Conservation (phyloP, 176 grass and related monocot genomes). For the Phoenix roebelenii region DNA sequence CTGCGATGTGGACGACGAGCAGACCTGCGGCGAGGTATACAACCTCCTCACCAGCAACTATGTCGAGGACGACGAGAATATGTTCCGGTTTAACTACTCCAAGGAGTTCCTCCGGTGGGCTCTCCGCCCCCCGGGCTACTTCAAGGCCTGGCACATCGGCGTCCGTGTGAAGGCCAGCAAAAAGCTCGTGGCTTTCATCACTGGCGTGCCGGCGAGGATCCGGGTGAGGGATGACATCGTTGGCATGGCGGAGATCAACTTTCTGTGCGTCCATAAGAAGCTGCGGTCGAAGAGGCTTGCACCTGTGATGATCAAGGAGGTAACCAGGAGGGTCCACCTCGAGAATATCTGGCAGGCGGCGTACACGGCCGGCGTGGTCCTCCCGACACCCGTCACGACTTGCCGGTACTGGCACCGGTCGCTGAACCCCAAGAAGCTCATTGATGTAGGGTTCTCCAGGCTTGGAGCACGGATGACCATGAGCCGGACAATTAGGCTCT, state of each 20-base stretch:
- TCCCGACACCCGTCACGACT: constrained; percentile 89
- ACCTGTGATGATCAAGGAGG: constrained; percentile 94
- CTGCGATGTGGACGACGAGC: constrained; percentile 84
- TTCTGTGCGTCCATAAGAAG: constrained; percentile 99
- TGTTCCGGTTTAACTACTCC: constrained; percentile 99
- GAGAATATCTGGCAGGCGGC: constrained; percentile 99
- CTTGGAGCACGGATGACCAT: constrained; percentile 95
- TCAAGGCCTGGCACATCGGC: constrained; percentile 94
- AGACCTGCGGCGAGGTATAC: constrained; percentile 77
- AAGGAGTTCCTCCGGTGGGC: constrained; percentile 89
- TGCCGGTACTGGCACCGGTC: constrained; percentile 96
- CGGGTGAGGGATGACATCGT: constrained; percentile 58
- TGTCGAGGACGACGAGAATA: constrained; percentile 99
- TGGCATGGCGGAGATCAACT: constrained; percentile 98
- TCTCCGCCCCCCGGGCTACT: constrained; percentile 79
- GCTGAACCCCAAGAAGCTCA: constrained; percentile 94
- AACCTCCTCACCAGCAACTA: constrained; percentile 82
- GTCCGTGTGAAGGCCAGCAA: constrained; percentile 78
- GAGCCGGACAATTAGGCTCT: constrained; percentile 86
- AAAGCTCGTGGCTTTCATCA: constrained; percentile 96
- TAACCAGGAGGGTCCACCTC: constrained; percentile 80
- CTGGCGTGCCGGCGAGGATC: constrained; percentile 90
- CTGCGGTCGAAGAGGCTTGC: constrained; percentile 98
- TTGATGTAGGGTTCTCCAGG: constrained; percentile 89
- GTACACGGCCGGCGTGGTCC: constrained; percentile 83